A percentile compares a stretch with the other conserved stretches of the same genome.
These are phyloP conservation scores for Acacia pycnantha DNA, from an alignment of 331 rosid species.

Conservation along the genomic window DNA sequence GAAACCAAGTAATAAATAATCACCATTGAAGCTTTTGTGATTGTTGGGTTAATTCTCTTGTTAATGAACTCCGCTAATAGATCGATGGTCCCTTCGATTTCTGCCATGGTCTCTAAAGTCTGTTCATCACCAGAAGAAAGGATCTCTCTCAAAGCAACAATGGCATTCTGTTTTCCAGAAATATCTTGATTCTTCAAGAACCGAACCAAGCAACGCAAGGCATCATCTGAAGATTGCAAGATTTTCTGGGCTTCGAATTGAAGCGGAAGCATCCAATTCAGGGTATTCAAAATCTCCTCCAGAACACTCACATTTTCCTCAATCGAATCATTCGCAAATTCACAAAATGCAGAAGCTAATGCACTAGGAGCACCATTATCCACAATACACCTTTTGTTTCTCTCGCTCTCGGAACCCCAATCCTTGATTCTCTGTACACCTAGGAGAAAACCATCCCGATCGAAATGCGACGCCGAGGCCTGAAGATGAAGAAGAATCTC, in stretches of 20 bases:
- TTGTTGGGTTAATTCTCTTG: slow-evolving; percentile 30
- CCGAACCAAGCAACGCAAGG: slow-evolving; percentile 45
- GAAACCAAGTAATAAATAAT: slow-evolving; percentile 38
- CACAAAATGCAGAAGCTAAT: slow-evolving; percentile 38
- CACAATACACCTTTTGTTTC: slow-evolving; percentile 41
- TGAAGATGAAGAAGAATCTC: slow-evolving; percentile 19
- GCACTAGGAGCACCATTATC: slow-evolving; percentile 38
- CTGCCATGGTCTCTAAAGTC: slow-evolving; percentile 28
- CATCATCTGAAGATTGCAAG: slow-evolving; percentile 41
- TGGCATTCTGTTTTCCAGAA: slow-evolving; percentile 38
- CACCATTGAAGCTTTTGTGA: slow-evolving; percentile 42
- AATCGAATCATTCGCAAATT: slow-evolving; percentile 31
- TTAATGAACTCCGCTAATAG: slow-evolving; percentile 30
- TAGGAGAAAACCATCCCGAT: slow-evolving; percentile 29
- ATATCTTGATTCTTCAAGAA: slow-evolving; percentile 34
- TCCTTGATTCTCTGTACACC: slow-evolving; percentile 31
- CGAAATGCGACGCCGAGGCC: slow-evolving; percentile 20
- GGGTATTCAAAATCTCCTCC: slow-evolving; percentile 40
- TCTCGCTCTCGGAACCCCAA: slow-evolving; percentile 45
- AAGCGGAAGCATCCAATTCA: slow-evolving; percentile 45
- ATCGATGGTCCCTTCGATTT: slow-evolving; percentile 33
- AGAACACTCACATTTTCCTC: slow-evolving; percentile 25
- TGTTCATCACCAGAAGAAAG: slow-evolving; percentile 35
- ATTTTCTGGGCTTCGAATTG: slow-evolving; percentile 23
- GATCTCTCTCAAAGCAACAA: slow-evolving; percentile 38